Base-by-base conservation (phyloP, 106 monocot genomes). In the Acorus calamus region DNA sequence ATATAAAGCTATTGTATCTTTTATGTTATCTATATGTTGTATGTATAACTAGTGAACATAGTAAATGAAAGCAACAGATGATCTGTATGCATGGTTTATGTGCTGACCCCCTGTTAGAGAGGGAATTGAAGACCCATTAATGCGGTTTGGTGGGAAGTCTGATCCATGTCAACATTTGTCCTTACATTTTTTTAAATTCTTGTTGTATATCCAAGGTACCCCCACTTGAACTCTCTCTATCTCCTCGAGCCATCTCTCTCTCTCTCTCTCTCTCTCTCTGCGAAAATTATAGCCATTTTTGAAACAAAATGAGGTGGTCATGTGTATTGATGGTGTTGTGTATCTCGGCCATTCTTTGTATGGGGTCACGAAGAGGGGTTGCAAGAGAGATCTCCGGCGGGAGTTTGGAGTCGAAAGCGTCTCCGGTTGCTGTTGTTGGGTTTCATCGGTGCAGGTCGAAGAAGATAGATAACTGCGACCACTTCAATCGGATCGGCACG, bases 61-160 rank as follows among this genome's bases (percentile, higher is more conserved):
- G 28, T 28, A 28, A 28, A 28, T 28, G 28, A 28, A 28, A 28
- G 28, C 28, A 28, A 28, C 28, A 28, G 28, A 28, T 28, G 28
- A 28, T 28, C 28, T 28, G 28, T 28, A 28, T 28, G 28, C 28
- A 28, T 28, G 28, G 28, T 28, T 28, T 28, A 28, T 28, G 28
- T 28, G 28, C 28, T 28, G 28, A 28, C 28, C 28, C 28, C 8
- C 9, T 45, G 28, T 41, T 65, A 55, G 66, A 67, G 67, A 48
- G 55, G 45, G 57, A 72, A 67, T 73, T 76, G 62, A 76, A 72
- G 62, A 52, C 49, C 63, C 68, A 73, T 83, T 64, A 83, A 78
- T 83, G 63, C 6, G 59, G 83, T 77, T 83, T 62, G 83, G 83
- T 83, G 77, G 57, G 71, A 64, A 46, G 55, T 51, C 62, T 60